Percentiles rank a stretch among this genome's conserved stretches.
phyloP scores from a whole-genome alignment of 129 eudicot species.

The Pseudognaphalium luteoalbum region DNA sequence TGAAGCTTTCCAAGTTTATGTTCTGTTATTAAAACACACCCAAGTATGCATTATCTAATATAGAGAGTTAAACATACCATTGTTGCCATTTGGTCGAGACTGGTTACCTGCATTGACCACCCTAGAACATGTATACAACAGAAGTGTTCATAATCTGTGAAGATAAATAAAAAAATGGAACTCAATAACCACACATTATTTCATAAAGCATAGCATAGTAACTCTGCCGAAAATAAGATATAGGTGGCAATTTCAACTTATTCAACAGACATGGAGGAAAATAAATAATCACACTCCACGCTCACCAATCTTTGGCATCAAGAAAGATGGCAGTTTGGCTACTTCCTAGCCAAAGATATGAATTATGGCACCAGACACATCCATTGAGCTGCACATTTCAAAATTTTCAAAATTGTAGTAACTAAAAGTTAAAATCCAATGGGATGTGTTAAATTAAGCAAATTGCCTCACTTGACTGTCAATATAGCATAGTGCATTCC shows the following conservation, averaged over 20 bases:
- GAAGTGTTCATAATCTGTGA: conserved; percentile 11
- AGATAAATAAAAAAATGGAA: no score
- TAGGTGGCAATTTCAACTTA: neutral
- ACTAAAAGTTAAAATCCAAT: no score
- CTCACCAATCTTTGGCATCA: conserved; percentile 80
- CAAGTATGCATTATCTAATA: neutral
- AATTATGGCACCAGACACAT: conserved; percentile 49
- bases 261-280: neutral
- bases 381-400: conserved; percentile 27
- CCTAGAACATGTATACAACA: conserved; percentile 36
- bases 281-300: neutral
- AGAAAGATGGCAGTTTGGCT: conserved; percentile 22
- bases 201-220: conserved; percentile 7
- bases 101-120: conserved; percentile 74
- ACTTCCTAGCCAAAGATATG: conserved; percentile 79
- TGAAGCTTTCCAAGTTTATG: neutral
- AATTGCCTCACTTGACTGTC: conserved; percentile 59
- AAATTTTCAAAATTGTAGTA: no score
- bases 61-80: conserved; percentile 39
- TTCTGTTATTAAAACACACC: neutral
- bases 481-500: conserved; percentile 83
- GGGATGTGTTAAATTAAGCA: no score
- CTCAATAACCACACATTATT: neutral
- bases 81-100: conserved; percentile 53
- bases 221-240: neutral